phyloP scores from a whole-genome alignment of 768 basidiomycete species.

The Glaciozyma martinii region DNA sequence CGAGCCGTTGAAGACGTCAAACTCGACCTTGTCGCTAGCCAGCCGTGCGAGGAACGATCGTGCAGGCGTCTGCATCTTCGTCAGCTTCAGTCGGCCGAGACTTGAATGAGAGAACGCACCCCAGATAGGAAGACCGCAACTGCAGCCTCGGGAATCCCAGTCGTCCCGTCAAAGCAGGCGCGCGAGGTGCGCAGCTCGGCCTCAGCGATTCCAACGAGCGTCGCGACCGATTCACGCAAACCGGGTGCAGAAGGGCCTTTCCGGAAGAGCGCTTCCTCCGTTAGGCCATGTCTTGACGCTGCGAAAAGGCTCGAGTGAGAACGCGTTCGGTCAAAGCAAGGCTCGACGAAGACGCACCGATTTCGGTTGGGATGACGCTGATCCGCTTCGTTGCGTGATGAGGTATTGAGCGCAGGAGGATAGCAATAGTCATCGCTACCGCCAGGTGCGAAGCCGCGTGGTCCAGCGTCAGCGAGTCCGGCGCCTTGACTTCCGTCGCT shows the following conservation, averaged over 20 bases:
- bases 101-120: conserved; percentile 1
- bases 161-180: conserved; percentile 24
- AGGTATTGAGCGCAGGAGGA: conserved; percentile 24
- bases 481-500: conserved; percentile 2
- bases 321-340: neutral
- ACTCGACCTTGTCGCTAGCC: conserved; percentile 6
- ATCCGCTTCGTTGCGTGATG: conserved; percentile 17
- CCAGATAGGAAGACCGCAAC: conserved; percentile 23
- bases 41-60: conserved; percentile 22
- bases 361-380: conserved; percentile 27
- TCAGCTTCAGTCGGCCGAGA: neutral
- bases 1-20: conserved; percentile 12
- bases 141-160: conserved; percentile 12
- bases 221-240: conserved; percentile 24
- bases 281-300: conserved; percentile 14
- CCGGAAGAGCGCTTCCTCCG: conserved; percentile 25
- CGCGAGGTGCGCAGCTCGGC: conserved; percentile 25
- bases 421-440: conserved; percentile 22
- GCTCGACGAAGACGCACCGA: conserved; percentile 6
- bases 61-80: conserved; percentile 7
- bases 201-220: conserved; percentile 27
- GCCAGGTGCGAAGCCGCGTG: conserved; percentile 29
- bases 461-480: conserved; percentile 25
- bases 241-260: conserved; percentile 13
- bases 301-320: neutral